Base-by-base conservation (phyloP, 805 yeast genomes). In the Metschnikowia cerradonensis region DNA sequence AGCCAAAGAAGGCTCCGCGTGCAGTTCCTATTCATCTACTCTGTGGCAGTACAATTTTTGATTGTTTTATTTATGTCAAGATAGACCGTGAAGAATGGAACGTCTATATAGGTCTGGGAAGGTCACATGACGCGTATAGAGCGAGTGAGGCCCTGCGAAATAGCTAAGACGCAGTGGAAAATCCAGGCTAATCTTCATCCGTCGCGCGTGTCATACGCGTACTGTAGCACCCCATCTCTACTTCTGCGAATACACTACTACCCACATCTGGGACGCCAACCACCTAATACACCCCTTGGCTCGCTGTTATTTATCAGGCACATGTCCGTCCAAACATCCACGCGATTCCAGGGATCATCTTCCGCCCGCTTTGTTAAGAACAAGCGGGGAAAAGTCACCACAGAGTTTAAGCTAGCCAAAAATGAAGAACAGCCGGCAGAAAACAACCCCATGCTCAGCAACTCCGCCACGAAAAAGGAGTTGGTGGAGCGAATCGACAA, bases 11-110 rank as follows among this genome's bases (percentile, higher is more conserved):
- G 88, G 66, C 80, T 87, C 53, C 81, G 97, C 58, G 86, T 94
- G 52, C 96, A 92, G 62, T 92, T 88, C 65, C 72, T 92, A 56
- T 90, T 92, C 61, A 75, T 86, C 39, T 92, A 92, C 67, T 84
- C 96, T 7, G 89, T 90, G 60, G 76, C 88, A 14, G 76, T 90
- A 62, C 98, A 92, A 72, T 79, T 87, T 20, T 62, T 82, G 17
- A 72, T 89, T 49, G 82, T 90, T 72, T 84, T 92, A 84, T 71
- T 86, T 52, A 82, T 91, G 81, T 57, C 60, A 4, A 52, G 60
- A 17, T 57, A 44, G 34, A 13, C 10, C 10, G 10, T 26, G 15
- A 20, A 37, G 26, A 20, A 13, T 43, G 32, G 14, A 8, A 13
- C 8, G 20, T 11, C 45, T 33, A n/a, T 20, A 41, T 32, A n/a